Evolutionary conservation across 192 early-diverging fungal species (phyloP).

Genomic region (Coemansia reversa): DNA sequence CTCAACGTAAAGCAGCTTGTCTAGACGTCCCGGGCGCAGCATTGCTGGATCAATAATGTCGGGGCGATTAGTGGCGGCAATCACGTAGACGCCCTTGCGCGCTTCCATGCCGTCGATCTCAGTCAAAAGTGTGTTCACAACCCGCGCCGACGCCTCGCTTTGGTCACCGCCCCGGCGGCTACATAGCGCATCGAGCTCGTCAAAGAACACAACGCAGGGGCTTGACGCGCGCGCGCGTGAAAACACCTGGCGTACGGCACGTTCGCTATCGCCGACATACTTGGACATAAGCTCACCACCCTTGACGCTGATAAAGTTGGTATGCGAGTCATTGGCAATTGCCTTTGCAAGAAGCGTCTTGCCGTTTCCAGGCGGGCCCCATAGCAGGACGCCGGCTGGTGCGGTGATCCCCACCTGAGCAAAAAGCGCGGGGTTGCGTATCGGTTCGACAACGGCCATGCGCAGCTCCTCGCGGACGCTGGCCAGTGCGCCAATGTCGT

Average conservation of each 20-base stretch:
- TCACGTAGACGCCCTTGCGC: slow-evolving; percentile 88
- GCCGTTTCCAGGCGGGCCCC: slow-evolving; percentile 98
- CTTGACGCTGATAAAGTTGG: slow-evolving; percentile 98
- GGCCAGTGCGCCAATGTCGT: slow-evolving; percentile 89
- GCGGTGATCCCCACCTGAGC: slow-evolving; percentile 84
- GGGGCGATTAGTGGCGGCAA: slow-evolving; percentile 97
- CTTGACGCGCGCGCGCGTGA: slow-evolving; percentile 86
- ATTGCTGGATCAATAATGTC: slow-evolving; percentile 98
- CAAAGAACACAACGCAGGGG: slow-evolving; percentile 98
- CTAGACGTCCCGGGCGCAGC: slow-evolving; percentile 94
- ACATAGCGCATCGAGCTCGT: slow-evolving; percentile 94
- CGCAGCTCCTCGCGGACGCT: slow-evolving; percentile 87
- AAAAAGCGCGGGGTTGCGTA: slow-evolving; percentile 87
- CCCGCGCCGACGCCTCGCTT: slow-evolving; percentile 85
- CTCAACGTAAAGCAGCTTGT: slow-evolving; percentile 97
- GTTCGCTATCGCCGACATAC: slow-evolving; percentile 98
- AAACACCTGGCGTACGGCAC: slow-evolving; percentile 94
- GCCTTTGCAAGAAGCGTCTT: slow-evolving; percentile 98
- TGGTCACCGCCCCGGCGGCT: slow-evolving; percentile 84
- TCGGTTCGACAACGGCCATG: slow-evolving; percentile 96
- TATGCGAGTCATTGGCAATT: slow-evolving; percentile 94
- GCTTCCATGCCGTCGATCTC: slow-evolving; percentile 95
- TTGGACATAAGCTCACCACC: slow-evolving; percentile 98
- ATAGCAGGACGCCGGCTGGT: slow-evolving; percentile 90
- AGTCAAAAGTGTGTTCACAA: slow-evolving; percentile 96